Conservation (phyloP, 306 rosid species). For the Sechiopsis laciniata region DNA sequence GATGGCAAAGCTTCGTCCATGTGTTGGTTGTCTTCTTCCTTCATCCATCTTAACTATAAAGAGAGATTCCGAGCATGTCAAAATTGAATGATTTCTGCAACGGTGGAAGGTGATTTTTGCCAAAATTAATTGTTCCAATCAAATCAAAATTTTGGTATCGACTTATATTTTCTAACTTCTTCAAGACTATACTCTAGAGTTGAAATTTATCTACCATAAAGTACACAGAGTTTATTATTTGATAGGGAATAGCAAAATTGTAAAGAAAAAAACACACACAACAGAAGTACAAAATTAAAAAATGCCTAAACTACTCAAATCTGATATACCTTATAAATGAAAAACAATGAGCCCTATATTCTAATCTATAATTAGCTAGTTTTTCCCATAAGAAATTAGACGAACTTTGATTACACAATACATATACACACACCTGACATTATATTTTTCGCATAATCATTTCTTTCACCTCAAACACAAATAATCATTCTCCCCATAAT, state of each 20-base stretch:
- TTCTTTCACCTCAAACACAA: too few relatives aligned
- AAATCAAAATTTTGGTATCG: neutral
- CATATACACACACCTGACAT: too few relatives aligned
- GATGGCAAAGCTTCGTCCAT: neutral
- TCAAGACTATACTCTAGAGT: neutral
- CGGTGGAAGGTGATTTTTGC: neutral
- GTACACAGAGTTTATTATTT: neutral
- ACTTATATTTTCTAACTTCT: neutral
- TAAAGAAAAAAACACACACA: too few relatives aligned
- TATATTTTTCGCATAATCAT: too few relatives aligned
- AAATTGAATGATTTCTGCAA: neutral
- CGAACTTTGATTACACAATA: too few relatives aligned
- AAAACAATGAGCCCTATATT: too few relatives aligned
- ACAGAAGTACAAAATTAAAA: too few relatives aligned
- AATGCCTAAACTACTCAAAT: too few relatives aligned
- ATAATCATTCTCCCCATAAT: too few relatives aligned
- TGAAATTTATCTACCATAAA: neutral
- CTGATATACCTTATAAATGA: too few relatives aligned
- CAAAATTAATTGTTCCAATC: neutral
- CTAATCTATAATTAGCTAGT: too few relatives aligned
- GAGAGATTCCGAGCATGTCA: conserved; percentile 6
- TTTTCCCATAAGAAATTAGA: too few relatives aligned
- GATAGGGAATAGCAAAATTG: neutral
- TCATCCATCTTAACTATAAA: neutral
- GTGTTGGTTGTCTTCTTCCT: neutral